Base-by-base conservation (phyloP, 768 basidiomycete genomes). In the Tylopilus balloui region DNA sequence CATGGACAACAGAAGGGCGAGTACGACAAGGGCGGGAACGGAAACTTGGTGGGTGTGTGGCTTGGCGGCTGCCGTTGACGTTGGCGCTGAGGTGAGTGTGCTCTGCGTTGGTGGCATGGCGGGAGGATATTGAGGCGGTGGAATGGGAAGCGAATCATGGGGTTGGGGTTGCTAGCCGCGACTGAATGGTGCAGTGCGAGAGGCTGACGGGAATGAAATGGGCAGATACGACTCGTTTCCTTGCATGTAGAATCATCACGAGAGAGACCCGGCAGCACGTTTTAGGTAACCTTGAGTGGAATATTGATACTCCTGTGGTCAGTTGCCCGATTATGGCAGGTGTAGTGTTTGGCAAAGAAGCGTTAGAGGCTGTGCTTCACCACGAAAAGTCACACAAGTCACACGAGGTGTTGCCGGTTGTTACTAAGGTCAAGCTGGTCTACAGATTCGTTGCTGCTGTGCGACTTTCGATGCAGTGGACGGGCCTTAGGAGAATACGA, bases 51-150 rank as follows among this genome's bases (percentile, higher is more conserved):
- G 60, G 15, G 40, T 31, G n/a, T 38, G 19, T 29, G 38, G 24
- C 3, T 17, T 32, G 35, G 46, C 6, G 3, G 37, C 31, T 1
- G 45, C 12, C 6, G 42, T 28, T 9, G 51, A 21, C 9, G 40
- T 41, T 14, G 49, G 24, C 1, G 29, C 27, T 36, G 51, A 14
- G 9, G 14, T 3, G 24, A 42, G 8, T 28, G 43, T 50, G 45
- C 46, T 43, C 42, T 42, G 55, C 9, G 55, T 40, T 13, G 62
- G 61, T 19, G 61, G 42, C 62, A 63, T 61, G 15, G n/a, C 15
- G 13, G 31, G 23, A 27, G n/a, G n/a, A n/a, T n/a, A 20, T 14
- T 17, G 9, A 21, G 23, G 37, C 12, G 24, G 14, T 31, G 42
- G n/a, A 28, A 21, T 14, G 14, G 11, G 11, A 34, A 17, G 15